phyloP scores from a whole-genome alignment of 768 basidiomycete genomes.

The Rhodotorula sphaerocarpa region DNA sequence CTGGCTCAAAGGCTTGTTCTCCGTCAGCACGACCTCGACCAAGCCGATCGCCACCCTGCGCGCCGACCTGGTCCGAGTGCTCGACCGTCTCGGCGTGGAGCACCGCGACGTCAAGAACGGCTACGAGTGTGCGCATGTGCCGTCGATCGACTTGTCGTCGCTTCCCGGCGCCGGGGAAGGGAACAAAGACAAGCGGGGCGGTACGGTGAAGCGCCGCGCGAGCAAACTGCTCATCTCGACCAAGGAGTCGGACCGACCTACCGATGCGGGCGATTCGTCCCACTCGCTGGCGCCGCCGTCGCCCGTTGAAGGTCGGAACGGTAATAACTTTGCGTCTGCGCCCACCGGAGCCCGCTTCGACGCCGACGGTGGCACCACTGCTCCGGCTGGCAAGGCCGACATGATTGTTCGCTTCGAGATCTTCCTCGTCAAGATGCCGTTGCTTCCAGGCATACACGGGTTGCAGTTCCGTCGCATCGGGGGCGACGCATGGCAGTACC shows the following conservation, averaged over 20 bases:
- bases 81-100: constrained; percentile 91
- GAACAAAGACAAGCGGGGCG: constrained; percentile 6
- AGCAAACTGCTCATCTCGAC: constrained; percentile 23
- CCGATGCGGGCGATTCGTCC: constrained; percentile 5
- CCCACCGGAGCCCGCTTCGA: constrained; percentile 39
- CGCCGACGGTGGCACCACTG: constrained; percentile 39
- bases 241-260: constrained; percentile 4
- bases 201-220: constrained; percentile 25
- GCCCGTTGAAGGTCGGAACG: not conserved
- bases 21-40: constrained; percentile 90
- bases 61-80: constrained; percentile 70
- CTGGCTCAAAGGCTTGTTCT: constrained; percentile 91
- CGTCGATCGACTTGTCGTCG: constrained; percentile 82
- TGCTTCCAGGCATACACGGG: constrained; percentile 60
- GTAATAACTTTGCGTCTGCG: not conserved
- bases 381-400: constrained; percentile 47
- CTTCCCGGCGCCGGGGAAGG: constrained; percentile 42
- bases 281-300: constrained; percentile 33
- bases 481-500: constrained; percentile 95
- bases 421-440: constrained; percentile 93
- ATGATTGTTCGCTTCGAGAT: constrained; percentile 92
- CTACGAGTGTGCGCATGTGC: constrained; percentile 91
- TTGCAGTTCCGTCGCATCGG: constrained; percentile 86
- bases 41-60: constrained; percentile 73
- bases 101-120: constrained; percentile 82